Conservation (phyloP, 257 asterid species). For the Solanum boliviense region DNA sequence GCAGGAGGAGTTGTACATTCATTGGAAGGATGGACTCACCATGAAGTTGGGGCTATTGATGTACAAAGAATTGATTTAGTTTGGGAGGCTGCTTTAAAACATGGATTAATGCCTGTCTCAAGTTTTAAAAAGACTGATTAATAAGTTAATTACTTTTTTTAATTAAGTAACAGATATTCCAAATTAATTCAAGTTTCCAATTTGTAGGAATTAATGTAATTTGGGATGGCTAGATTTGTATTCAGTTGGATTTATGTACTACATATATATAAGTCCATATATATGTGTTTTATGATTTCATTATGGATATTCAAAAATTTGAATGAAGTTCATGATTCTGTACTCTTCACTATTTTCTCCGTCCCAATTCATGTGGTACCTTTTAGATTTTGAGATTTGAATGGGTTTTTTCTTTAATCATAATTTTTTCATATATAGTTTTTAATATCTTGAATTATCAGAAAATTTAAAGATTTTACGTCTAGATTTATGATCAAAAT, state of each 20-base stretch:
- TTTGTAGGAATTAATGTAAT: neutral
- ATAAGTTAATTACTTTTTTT: neutral
- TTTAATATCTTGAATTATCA: too few relatives aligned
- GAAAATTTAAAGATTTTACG: too few relatives aligned
- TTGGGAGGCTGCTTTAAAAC: constrained; percentile 80
- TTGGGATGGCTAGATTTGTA: neutral
- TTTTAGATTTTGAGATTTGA: neutral
- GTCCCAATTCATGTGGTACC: neutral
- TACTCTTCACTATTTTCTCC: too few relatives aligned
- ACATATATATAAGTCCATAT: neutral
- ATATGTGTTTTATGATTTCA: neutral
- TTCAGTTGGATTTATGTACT: neutral
- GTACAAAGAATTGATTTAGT: constrained; percentile 66
- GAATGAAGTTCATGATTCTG: neutral
- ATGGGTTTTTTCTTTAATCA: too few relatives aligned
- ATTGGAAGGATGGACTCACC: constrained; percentile 80
- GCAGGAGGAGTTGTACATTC: constrained; percentile 84
- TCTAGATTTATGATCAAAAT: too few relatives aligned
- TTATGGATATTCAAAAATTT: neutral
- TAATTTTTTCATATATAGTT: too few relatives aligned
- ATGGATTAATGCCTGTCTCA: constrained; percentile 64
- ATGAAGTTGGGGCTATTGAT: constrained; percentile 88
- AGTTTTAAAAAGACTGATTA: neutral
- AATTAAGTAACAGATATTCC: neutral
- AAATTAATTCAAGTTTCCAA: neutral